Percentiles rank a stretch among this genome's conserved stretches.
These are phyloP conservation scores for Entomophthora muscae DNA, from an alignment of 371 early-diverging fungal species.

Conservation along the genomic window DNA sequence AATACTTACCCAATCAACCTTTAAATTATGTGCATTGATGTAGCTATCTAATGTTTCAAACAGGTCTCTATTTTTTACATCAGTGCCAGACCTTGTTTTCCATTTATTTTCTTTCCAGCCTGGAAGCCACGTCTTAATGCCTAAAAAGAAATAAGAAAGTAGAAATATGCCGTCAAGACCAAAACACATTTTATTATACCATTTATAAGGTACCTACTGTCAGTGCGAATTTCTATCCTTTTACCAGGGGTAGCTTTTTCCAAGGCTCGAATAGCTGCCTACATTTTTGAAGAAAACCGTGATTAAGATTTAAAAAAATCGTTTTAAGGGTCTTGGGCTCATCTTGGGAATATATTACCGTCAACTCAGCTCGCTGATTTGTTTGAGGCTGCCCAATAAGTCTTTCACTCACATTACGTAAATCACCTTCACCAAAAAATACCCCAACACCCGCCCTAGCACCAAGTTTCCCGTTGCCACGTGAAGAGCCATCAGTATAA, in stretches of 20 bases:
- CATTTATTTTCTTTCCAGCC: slow-evolving; percentile 49
- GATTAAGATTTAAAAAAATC: background rate
- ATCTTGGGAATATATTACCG: slow-evolving; percentile 15
- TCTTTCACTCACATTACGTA: slow-evolving; percentile 50
- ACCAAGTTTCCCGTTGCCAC: slow-evolving; percentile 33
- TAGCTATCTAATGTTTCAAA: slow-evolving; percentile 28
- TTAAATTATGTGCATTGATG: slow-evolving; percentile 17
- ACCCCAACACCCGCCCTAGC: slow-evolving; percentile 69
- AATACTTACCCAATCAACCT: slow-evolving; percentile 27
- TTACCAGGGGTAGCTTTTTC: slow-evolving; percentile 20
- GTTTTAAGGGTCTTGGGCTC: background rate
- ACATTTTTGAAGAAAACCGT: background rate
- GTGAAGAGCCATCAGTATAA: slow-evolving; percentile 68
- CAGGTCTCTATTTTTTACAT: slow-evolving; percentile 56
- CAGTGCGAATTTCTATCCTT: slow-evolving; percentile 33
- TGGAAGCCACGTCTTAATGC: slow-evolving; percentile 40
- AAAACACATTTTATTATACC: slow-evolving; percentile 18
- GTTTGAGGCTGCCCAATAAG: slow-evolving; percentile 44
- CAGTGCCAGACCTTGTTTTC: slow-evolving; percentile 25
- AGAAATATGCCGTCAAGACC: no score
- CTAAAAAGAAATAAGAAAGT: slow-evolving; percentile 12
- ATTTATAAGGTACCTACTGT: slow-evolving; percentile 49
- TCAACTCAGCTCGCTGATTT: slow-evolving; percentile 75
- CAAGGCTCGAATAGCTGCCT: slow-evolving; percentile 51
- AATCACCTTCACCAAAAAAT: slow-evolving; percentile 54